A percentile compares a stretch with the other conserved stretches of the same genome.
Conservation (phyloP, 768 basidiomycete species). For the Rhodotorula kratochvilovae region DNA sequence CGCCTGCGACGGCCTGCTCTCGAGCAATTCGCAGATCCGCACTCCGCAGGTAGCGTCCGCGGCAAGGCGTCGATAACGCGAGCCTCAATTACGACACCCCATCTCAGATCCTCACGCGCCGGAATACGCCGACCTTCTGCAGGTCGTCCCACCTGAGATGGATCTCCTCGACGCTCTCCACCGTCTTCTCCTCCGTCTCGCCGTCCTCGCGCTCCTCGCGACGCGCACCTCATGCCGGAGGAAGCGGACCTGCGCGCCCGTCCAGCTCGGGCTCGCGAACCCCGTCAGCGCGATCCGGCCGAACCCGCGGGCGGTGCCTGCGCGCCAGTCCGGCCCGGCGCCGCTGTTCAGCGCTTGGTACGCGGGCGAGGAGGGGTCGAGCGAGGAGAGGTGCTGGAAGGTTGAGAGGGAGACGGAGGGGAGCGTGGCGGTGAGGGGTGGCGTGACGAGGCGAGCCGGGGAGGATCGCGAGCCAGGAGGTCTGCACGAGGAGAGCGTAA, state of each 20-base stretch:
- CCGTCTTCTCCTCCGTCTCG: background rate
- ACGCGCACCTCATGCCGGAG: background rate
- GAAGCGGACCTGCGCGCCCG: constrained; percentile 11
- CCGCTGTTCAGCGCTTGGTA: constrained; percentile 1
- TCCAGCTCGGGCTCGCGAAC: constrained; percentile 21
- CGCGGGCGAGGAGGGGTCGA: background rate
- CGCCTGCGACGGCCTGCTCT: no score
- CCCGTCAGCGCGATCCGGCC: constrained; percentile 32
- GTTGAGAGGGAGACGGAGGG: background rate
- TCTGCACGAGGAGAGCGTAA: background rate
- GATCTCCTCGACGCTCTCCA: constrained; percentile 35
- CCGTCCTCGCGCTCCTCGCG: no score
- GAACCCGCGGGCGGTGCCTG: constrained; percentile 12
- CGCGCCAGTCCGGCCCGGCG: constrained; percentile 12
- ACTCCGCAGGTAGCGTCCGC: no score
- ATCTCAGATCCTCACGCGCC: constrained; percentile 27
- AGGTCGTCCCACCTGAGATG: constrained; percentile 34
- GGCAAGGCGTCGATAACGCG: no score
- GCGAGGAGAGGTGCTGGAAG: constrained; percentile 2
- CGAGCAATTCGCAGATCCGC: no score
- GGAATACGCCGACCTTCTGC: constrained; percentile 24
- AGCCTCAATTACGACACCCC: no score
- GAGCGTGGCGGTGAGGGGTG: background rate
- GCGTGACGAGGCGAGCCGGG: background rate
- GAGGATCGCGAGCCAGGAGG: constrained; percentile 13